These are phyloP conservation scores for Eucalyptus brandiana DNA, from an alignment of 345 rosid genomes.

Conservation along the genomic window DNA sequence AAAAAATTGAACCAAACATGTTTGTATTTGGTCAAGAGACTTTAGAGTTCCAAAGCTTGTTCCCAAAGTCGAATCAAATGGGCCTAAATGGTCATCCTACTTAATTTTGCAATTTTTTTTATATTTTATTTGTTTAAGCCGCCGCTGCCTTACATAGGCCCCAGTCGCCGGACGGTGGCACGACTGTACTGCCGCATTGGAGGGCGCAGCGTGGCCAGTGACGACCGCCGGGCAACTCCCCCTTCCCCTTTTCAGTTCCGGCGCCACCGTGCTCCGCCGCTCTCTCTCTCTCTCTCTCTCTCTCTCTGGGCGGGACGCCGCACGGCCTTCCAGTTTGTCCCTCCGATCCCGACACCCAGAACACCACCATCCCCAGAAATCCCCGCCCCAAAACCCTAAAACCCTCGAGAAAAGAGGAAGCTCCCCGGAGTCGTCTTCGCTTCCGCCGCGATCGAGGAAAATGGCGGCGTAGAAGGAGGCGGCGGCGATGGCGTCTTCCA, in stretches of 20 bases:
- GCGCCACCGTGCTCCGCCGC: neutral
- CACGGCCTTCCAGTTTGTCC: neutral
- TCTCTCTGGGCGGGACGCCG: neutral
- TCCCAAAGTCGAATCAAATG: rapidly evolving
- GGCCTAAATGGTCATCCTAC: neutral
- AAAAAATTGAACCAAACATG: rapidly evolving
- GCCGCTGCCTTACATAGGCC: neutral
- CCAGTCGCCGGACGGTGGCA: neutral
- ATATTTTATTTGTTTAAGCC: neutral
- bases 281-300: neutral
- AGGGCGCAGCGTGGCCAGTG: neutral
- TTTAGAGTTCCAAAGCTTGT: too few species aligned
- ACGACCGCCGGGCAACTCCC: neutral
- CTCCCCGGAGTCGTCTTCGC: neutral
- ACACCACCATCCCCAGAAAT: neutral
- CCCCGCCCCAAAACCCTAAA: neutral
- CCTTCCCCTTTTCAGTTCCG: neutral
- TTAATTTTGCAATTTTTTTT: neutral
- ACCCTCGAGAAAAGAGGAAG: neutral
- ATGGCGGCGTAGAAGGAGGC: constrained; percentile 49
- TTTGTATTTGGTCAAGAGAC: rapidly evolving
- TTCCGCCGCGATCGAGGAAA: neutral
- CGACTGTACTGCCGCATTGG: neutral
- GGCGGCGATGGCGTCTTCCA: constrained; percentile 46
- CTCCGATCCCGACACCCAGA: neutral